Evolutionary conservation across 2,329 filamentous ascomycete species (phyloP).

Genomic region (Whalleya microplaca): DNA sequence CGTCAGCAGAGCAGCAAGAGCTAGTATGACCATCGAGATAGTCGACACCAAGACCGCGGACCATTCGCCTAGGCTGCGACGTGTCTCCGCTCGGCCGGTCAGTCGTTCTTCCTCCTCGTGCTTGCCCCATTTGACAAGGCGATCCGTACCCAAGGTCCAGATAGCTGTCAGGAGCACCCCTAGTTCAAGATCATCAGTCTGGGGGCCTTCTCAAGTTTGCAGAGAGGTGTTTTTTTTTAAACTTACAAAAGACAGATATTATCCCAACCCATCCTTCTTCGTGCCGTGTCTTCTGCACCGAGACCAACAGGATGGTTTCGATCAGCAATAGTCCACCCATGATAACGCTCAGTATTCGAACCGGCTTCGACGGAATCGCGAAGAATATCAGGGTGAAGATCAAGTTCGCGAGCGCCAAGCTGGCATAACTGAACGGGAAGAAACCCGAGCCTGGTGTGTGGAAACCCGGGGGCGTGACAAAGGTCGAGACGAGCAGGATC

Average conservation of each 20-base stretch:
- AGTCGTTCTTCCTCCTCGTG: slow-evolving; percentile 88
- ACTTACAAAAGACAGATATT: slow-evolving; percentile 71
- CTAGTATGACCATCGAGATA: slow-evolving; percentile 70
- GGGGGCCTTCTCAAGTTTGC: neutral
- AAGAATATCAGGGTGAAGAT: slow-evolving; percentile 85
- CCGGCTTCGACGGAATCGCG: slow-evolving; percentile 76
- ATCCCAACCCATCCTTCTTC: slow-evolving; percentile 95
- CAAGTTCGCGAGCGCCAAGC: slow-evolving; percentile 75
- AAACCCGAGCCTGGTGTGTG: slow-evolving; percentile 90
- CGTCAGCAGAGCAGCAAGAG: slow-evolving; percentile 71
- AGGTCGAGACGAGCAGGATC: slow-evolving; percentile 83
- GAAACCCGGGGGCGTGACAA: slow-evolving; percentile 86
- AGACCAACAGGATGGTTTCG: slow-evolving; percentile 78
- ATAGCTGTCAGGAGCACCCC: slow-evolving; percentile 77
- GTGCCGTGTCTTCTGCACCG: slow-evolving; percentile 72
- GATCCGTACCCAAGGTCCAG: slow-evolving; percentile 80
- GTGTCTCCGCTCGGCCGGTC: slow-evolving; percentile 85
- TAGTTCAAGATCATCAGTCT: slow-evolving; percentile 24
- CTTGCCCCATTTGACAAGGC: slow-evolving; percentile 89
- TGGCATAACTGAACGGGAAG: slow-evolving; percentile 84
- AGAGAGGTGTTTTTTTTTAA: neutral
- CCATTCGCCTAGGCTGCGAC: slow-evolving; percentile 84
- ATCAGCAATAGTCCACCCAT: slow-evolving; percentile 70
- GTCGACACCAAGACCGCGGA: slow-evolving; percentile 76
- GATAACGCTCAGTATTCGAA: slow-evolving; percentile 72